Evolutionary conservation across 768 basidiomycete genomes (phyloP).

Genomic region (Lactifluus piperatus): DNA sequence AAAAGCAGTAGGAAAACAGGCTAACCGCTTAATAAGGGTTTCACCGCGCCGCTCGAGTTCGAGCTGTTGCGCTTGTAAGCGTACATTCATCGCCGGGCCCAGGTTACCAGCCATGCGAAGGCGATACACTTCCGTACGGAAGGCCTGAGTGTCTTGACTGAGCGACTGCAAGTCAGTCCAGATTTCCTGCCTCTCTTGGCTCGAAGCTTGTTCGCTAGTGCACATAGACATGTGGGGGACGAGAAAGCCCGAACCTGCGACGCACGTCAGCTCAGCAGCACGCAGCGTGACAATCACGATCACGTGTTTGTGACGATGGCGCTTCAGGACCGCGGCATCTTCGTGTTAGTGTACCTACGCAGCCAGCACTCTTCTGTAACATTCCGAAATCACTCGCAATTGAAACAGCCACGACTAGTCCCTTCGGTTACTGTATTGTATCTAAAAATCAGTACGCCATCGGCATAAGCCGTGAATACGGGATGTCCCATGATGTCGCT

Average conservation of each 20-base stretch:
- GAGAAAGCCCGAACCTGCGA: no score
- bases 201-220: neutral
- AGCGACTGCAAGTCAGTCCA: neutral
- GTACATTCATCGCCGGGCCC: neutral
- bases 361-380: neutral
- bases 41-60: conserved; percentile 10
- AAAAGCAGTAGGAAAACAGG: neutral
- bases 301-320: conserved; percentile 13
- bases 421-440: neutral
- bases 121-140: conserved; percentile 8
- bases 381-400: no score
- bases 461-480: neutral
- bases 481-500: neutral
- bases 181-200: conserved; percentile 4
- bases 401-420: no score
- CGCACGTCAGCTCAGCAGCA: no score
- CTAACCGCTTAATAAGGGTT: conserved; percentile 3
- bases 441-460: neutral
- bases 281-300: neutral
- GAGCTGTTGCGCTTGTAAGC: neutral
- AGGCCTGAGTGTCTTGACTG: conserved; percentile 1
- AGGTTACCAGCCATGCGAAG: conserved; percentile 1
- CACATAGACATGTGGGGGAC: neutral
- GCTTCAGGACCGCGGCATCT: neutral
- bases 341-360: neutral